A percentile compares a stretch with the other conserved stretches of the same genome.
phyloP scores from a whole-genome alignment of 73 alveolate genomes.

The Symbiodinium natans region DNA sequence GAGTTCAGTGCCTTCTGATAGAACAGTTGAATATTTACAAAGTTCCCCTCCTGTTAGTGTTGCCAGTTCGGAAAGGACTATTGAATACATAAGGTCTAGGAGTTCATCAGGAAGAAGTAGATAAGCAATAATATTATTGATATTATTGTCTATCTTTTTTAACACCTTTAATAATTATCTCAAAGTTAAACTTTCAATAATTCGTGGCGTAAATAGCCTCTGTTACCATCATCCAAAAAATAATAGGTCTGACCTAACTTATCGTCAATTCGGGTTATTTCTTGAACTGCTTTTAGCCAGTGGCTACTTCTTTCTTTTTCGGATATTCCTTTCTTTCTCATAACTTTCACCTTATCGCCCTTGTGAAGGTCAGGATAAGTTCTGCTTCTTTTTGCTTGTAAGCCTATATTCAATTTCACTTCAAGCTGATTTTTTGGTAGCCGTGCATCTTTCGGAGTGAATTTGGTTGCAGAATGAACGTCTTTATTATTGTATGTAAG shows the following conservation, averaged over 20 bases:
- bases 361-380: neutral
- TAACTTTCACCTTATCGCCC: neutral
- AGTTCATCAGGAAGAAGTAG: too few relatives aligned
- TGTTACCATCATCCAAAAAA: neutral
- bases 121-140: too few relatives aligned
- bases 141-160: too few relatives aligned
- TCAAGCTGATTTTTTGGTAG: neutral
- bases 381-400: neutral
- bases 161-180: too few relatives aligned
- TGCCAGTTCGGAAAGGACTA: too few relatives aligned
- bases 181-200: neutral
- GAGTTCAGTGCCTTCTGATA: too few relatives aligned
- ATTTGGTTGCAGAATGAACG: neutral
- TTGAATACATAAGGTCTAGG: too few relatives aligned
- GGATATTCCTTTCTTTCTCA: neutral
- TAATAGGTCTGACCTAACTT: too few relatives aligned
- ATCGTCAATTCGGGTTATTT: neutral
- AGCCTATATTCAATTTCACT: too few relatives aligned
- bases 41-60: too few relatives aligned
- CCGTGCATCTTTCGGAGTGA: slow-evolving; percentile 24
- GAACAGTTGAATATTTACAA: too few relatives aligned
- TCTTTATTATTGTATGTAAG: slow-evolving; percentile 3
- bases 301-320: slow-evolving; percentile 7
- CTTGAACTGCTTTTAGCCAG: neutral
- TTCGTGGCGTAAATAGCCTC: neutral